phyloP scores from a whole-genome alignment of 75 land plant genomes.

The Isoetes taiwanensis region DNA sequence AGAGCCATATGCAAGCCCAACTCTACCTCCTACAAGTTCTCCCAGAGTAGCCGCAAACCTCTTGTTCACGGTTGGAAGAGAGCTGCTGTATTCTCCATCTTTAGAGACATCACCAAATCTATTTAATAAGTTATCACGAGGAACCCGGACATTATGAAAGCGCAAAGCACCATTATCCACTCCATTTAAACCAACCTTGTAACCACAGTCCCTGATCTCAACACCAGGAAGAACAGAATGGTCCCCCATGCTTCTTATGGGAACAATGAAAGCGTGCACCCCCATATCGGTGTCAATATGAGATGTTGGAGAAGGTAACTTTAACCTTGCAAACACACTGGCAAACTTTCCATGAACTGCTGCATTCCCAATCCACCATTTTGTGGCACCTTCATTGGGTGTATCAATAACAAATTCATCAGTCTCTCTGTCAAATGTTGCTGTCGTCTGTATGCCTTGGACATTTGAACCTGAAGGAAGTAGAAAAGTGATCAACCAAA shows the following conservation, averaged over 20 bases:
- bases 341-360: slow-evolving; percentile 98
- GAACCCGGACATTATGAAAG: slow-evolving; percentile 67
- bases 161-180: slow-evolving; percentile 91
- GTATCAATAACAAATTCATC: slow-evolving; percentile 89
- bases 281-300: slow-evolving; percentile 61
- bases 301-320: slow-evolving; percentile 53
- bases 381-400: slow-evolving; percentile 93
- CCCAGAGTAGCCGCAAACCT: slow-evolving; percentile 95
- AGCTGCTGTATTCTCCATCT: slow-evolving; percentile 81
- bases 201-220: slow-evolving; percentile 94
- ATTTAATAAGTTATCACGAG: slow-evolving; percentile 84
- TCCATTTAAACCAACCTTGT: slow-evolving; percentile 89
- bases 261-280: slow-evolving; percentile 95
- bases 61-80: slow-evolving; percentile 68
- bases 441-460: slow-evolving; percentile 83
- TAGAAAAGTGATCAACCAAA: not conserved
- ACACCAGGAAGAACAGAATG: slow-evolving; percentile 75
- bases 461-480: slow-evolving; percentile 72
- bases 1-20: slow-evolving; percentile 77
- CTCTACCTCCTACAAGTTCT: slow-evolving; percentile 97
- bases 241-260: slow-evolving; percentile 65
- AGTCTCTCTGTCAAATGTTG: slow-evolving; percentile 57
- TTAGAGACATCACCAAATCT: slow-evolving; percentile 94
- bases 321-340: slow-evolving; percentile 74
- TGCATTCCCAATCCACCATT: slow-evolving; percentile 99